Percentiles rank a stretch among this genome's conserved stretches.
Conservation (phyloP, 148 eudicot genomes). For the Fagopyrum tataricum region DNA sequence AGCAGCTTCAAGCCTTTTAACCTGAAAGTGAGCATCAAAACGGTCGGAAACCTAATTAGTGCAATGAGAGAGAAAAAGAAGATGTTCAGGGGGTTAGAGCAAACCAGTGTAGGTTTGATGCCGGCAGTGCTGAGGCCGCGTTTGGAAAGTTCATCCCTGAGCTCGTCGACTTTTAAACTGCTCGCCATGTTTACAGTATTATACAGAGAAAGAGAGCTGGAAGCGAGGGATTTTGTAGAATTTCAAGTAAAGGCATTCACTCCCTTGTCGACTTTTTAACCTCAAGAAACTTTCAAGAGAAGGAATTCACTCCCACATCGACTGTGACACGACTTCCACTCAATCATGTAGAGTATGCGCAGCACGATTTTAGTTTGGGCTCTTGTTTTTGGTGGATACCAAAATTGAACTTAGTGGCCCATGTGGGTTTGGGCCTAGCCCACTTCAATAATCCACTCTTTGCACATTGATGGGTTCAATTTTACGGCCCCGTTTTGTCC, state of each 20-base stretch:
- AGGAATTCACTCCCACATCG: neutral
- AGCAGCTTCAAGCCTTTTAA: conserved; percentile 51
- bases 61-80: neutral
- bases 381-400: neutral
- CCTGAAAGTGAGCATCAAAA: conserved; percentile 27
- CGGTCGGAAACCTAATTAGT: neutral
- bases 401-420: too few relatives aligned
- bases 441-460: neutral
- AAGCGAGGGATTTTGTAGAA: conserved; percentile 2
- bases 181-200: conserved; percentile 16
- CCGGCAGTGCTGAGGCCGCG: conserved; percentile 72
- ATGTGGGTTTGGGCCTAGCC: neutral
- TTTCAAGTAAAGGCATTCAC: neutral
- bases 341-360: neutral
- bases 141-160: conserved; percentile 55
- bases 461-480: neutral
- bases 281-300: neutral
- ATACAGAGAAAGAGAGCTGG: neutral
- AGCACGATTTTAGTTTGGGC: neutral
- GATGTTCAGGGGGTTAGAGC: neutral
- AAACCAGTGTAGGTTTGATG: conserved; percentile 56
- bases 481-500: neutral
- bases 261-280: too few relatives aligned
- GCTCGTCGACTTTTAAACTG: conserved; percentile 66
- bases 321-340: neutral